Evolutionary conservation across 2,329 filamentous ascomycete species (phyloP).

Genomic region (Myriosclerotinia scirpicola): DNA sequence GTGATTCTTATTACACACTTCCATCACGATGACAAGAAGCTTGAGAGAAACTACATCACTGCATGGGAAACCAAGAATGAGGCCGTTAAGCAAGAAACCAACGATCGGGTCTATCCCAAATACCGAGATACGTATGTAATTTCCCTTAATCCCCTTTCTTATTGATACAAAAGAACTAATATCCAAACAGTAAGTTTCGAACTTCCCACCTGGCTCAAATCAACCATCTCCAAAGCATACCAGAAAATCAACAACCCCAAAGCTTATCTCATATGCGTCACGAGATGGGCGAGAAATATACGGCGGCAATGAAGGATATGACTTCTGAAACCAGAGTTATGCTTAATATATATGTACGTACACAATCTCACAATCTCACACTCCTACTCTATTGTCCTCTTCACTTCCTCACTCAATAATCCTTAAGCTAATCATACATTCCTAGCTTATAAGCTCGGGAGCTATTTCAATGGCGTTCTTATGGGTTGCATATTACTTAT

Average conservation of each 20-base stretch:
- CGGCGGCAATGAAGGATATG: conserved; percentile 3
- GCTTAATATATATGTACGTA: not conserved
- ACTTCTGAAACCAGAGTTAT: conserved; percentile 1
- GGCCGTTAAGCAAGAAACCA: not conserved
- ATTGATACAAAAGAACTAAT: not conserved
- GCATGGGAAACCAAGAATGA: not conserved
- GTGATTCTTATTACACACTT: not conserved
- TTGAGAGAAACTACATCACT: not conserved
- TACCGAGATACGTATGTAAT: not conserved
- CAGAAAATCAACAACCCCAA: not conserved
- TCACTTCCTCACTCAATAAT: too few relatives aligned
- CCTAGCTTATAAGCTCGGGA: not conserved
- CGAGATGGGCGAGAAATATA: not conserved
- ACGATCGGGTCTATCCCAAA: not conserved
- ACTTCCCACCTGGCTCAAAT: not conserved
- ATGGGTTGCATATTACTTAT: not conserved
- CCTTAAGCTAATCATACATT: not conserved
- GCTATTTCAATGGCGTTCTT: not conserved
- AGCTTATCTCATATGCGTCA: not conserved
- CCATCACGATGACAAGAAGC: not conserved
- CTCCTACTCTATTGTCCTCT: not conserved
- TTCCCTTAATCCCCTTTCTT: not conserved
- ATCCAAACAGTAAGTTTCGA: not conserved
- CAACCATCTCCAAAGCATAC: not conserved
- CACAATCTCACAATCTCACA: too few relatives aligned